Evolutionary conservation across 345 rosid genomes (phyloP), one percentile per base, ranked within the genome.

Genomic region (Isatis tinctoria): DNA sequence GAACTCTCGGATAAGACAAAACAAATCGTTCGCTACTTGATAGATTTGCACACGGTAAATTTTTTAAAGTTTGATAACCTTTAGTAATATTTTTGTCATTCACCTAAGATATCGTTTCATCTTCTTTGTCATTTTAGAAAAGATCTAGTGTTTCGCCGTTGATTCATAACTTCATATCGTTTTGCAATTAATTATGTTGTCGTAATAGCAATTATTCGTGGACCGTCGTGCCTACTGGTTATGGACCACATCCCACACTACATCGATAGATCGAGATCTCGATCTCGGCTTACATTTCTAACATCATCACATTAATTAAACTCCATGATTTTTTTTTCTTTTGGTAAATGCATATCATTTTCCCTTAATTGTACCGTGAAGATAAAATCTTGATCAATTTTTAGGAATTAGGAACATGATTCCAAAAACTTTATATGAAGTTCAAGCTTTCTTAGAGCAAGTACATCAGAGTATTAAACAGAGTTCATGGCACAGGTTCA

Each of bases 211-310:
- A 48, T 48, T 48, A 61, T 49, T 49, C 51, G 30, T 72, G 69
- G 69, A 51, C 69, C 75, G 65, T 49, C 52, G 53, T 49, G 35
- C 62, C 61, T 61, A 41, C 62, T 30, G 45, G 60, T 61, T 27
- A 51, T 49, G 75, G 69, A 72, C 75, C 62, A 62, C 52, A 28
- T 72, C 52, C 60, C 69, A 40, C 30, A 62, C 68, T 47, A 56
- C 44, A 22, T 58, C 74, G n/a, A n/a, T n/a, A n/a, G n/a, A n/a
- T n/a, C n/a, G n/a, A n/a, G n/a, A n/a, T n/a, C n/a, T n/a, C n/a
- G 24, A 22, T 22, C 24, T 32, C 12, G n/a, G 14, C 17, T 28
- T 43, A 16, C 35, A 45, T 45, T 33, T 47, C 24, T 45, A 35
- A 45, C 17, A 18, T 44, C 36, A n/a, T 59, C 67, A 6, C 58